Base-by-base conservation (phyloP, 768 basidiomycete species). In the Mycena haematopus region DNA sequence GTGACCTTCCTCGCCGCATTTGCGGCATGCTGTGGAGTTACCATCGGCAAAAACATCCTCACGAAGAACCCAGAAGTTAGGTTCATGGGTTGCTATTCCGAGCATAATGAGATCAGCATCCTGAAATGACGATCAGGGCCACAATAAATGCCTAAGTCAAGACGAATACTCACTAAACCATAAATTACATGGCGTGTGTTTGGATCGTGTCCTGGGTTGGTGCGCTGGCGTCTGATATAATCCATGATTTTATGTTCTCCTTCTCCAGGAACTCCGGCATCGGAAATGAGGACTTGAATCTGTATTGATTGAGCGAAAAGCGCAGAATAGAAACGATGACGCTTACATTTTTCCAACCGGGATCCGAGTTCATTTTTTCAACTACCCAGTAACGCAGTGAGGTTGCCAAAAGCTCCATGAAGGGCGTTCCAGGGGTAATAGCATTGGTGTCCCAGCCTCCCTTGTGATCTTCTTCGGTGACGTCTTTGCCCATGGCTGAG, bases 211-310 rank as follows among this genome's bases (percentile, higher is more conserved):
- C 88, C 91, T 24, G 85, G 84, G 71, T 96, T 92, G 53, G 84
- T 81, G 54, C 97, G 85, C 70, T 97, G 96, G 35, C 96, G 84
- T 58, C 97, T 83, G 66, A 99, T 96, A 74, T 86, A 99, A 74
- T 99, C 97, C 95, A 99, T 98, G 66, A 99, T 98, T 80, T 99
- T 99, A 76, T 99, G 97, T 74, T 99, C 97, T 73, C 97, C 97
- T 77, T 99, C 97, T 68, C 97, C 97, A 1, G 97, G 96, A 14
- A 99, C 97, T 58, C 91, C 88, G 2, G 97, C 93, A 68, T 99
- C 97, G 6, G 97, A 99, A 58, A 99, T 93, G 67, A 99, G 88
- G 54, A 99, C 91, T 82, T 99, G 88, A 42, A 99, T 83, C 95
- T 96, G 57, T 42, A 46, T 56, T 29, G 25, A 42, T 51, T 49